Base-by-base conservation (phyloP, 1,139 yeast species). In the Pneumocystis murina region DNA sequence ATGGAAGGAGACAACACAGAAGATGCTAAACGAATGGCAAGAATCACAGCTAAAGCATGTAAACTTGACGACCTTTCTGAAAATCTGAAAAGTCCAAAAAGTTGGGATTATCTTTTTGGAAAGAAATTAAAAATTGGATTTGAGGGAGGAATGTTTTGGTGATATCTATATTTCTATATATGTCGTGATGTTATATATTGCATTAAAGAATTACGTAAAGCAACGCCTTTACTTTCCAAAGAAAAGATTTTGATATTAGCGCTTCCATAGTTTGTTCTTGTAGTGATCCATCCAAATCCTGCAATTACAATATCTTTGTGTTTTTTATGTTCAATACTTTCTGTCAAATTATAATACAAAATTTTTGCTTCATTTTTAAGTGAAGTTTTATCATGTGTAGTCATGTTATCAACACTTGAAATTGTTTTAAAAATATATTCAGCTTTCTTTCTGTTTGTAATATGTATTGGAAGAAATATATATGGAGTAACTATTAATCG, bases 61-160 rank as follows among this genome's bases (percentile, higher is more conserved):
- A 36, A 61, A 10, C 39, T 48, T 35, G 41, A 54, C 1, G 20
- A 20, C 10, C 43, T 24, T 14, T n/a, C 59, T 35, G 60, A 68
- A 64, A 64, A 62, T 61, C 62, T 64, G 36, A 40, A 59, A 28
- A 28, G 59, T 3, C 96, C 97, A 0, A 76, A 79, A 16, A 86
- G 95, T 60, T 90, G 97, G 97, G 73, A 74, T 16, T 88, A 95
- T 4, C 86, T 85, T 0, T 90, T 89, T 70, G 97, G 97, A 1
- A 84, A 81, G 67, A 82, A 83, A 0, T 75, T 84, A 2, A 90
- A 94, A 0, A 68, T 77, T 55, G 84, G 92, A 0, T 74, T 85
- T 70, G 95, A 87, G 71, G 85, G 84, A 62, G 96, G 96, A 0
- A 73, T 87, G 48, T 87, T 82, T 70, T 84, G 87, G 59, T 86